Evolutionary conservation across 345 rosid genomes (phyloP).

Genomic region (Iberis pinnata): DNA sequence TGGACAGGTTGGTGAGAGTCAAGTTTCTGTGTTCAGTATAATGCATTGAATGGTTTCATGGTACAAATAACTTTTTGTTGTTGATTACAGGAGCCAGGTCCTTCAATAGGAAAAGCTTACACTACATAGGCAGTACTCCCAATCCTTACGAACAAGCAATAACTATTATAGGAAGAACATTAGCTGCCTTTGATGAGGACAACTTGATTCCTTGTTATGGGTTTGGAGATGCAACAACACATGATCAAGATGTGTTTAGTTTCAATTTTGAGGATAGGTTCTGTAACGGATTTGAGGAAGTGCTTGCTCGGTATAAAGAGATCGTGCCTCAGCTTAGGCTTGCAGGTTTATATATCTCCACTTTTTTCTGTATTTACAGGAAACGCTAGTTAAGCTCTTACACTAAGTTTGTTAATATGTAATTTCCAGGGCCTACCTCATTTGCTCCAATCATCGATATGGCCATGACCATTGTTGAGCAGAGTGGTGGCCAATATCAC

Average conservation of each 20-base stretch:
- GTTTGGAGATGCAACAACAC: conserved; percentile 97
- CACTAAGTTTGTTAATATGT: neutral
- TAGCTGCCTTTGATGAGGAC: conserved; percentile 84
- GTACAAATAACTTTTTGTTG: conserved; percentile 2
- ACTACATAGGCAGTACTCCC: conserved; percentile 48
- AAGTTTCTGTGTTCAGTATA: conserved; percentile 14
- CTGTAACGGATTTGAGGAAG: conserved; percentile 97
- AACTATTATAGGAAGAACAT: conserved; percentile 79
- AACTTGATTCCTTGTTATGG: conserved; percentile 93
- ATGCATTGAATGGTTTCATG: conserved; percentile 10
- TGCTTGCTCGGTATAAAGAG: conserved; percentile 62
- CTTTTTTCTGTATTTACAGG: neutral
- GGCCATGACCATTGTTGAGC: conserved; percentile 89
- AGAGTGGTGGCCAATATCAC: conserved; percentile 90
- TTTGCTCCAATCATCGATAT: conserved; percentile 91
- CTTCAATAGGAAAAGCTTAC: conserved; percentile 67
- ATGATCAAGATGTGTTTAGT: conserved; percentile 90
- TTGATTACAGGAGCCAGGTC: conserved; percentile 55
- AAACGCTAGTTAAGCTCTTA: neutral
- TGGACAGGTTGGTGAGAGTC: conserved; percentile 71
- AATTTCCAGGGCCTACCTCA: conserved; percentile 77
- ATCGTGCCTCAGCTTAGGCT: conserved; percentile 76
- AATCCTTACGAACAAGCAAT: conserved; percentile 96
- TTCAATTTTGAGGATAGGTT: conserved; percentile 53
- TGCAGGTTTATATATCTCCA: conserved; percentile 46